Percentiles rank a stretch among this genome's conserved stretches.
Evolutionary conservation across 2,329 filamentous ascomycete genomes (phyloP).

Genomic region (Calcarisporium arbuscula): DNA sequence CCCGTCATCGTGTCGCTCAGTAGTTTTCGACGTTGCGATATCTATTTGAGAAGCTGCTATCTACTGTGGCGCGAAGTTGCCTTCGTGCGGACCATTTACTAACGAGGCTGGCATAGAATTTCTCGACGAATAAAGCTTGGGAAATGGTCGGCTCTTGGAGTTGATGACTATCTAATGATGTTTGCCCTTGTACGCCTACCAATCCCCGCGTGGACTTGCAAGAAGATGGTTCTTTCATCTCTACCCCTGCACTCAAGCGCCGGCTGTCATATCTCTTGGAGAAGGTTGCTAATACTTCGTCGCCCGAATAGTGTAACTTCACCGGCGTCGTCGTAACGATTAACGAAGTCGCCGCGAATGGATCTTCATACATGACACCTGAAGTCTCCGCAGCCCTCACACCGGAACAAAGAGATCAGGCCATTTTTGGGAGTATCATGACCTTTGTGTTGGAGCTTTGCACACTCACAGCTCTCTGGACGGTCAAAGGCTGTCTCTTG

Average conservation of each 20-base stretch:
- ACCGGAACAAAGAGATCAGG: conserved; percentile 28
- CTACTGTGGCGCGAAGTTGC: too few species aligned
- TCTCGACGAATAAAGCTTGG: conserved; percentile 33
- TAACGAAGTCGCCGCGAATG: conserved; percentile 34
- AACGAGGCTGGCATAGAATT: not conserved
- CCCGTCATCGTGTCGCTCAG: too few species aligned
- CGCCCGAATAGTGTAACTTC: conserved; percentile 23
- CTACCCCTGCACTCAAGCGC: too few species aligned
- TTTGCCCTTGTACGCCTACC: conserved; percentile 39
- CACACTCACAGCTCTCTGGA: conserved; percentile 44
- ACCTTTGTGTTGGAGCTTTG: conserved; percentile 47
- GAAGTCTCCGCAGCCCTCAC: conserved; percentile 36
- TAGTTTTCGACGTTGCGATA: too few species aligned
- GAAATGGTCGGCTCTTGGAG: conserved; percentile 39
- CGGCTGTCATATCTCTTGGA: too few species aligned
- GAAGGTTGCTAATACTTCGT: too few species aligned
- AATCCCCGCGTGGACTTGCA: too few species aligned
- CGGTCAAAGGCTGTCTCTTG: conserved; percentile 45
- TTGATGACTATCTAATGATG: conserved; percentile 53
- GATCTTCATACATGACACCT: conserved; percentile 37
- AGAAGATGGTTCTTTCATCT: too few species aligned
- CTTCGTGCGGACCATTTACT: not conserved
- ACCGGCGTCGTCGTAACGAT: conserved; percentile 36
- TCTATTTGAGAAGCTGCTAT: too few species aligned
- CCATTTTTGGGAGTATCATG: conserved; percentile 47